Evolutionary conservation across 495 filamentous ascomycete species (phyloP), one percentile per base, ranked within the genome.

Genomic region (Neurospora sp.): DNA sequence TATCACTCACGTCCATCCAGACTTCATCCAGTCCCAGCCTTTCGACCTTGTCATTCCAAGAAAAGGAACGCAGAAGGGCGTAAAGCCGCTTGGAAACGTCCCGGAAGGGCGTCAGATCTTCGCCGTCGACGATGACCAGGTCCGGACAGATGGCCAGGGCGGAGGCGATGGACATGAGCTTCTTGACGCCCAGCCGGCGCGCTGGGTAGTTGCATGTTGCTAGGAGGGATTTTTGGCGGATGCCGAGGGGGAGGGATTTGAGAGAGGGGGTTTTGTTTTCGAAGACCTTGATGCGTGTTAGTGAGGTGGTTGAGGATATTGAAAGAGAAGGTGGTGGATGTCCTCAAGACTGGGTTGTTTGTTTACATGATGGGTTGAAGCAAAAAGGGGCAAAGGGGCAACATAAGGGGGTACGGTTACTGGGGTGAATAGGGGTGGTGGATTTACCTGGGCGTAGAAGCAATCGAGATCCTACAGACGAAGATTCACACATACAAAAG

Each of bases 141-240:
- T 96, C 93, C 0, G 95, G 94, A 77, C 93, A 96, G 72, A 90
- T 83, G 76, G 89, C 89, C 80, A 89, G 92, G 4, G 95, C 95
- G 75, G 97, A 93, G 69, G 83, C 86, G 81, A 97, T 91, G 44
- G 93, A 85, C 82, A 94, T 92, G 39, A 98, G 85, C 84, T 98
- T 97, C 82, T 87, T 87, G 46, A 97, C 85, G 37, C 95, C 95
- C 41, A 89, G 84, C 23, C 80, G 79, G 7, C 95, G 88, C 8
- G 95, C 95, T 78, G 92, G 93, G 80, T 97, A 97, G 82, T 98
- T 97, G 86, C 94, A 97, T 5, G 95, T 98, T 60, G 94, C 95
- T 37, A 97, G 88, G 62, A 97, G 97, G 77, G 93, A 91, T 83
- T 97, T 97, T 79, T 90, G 87, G 78, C 85, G 84, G 72, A 88